These are phyloP conservation scores for Alloteropsis semialata DNA, from an alignment of 176 grass and related monocot species.

Conservation along the genomic window DNA sequence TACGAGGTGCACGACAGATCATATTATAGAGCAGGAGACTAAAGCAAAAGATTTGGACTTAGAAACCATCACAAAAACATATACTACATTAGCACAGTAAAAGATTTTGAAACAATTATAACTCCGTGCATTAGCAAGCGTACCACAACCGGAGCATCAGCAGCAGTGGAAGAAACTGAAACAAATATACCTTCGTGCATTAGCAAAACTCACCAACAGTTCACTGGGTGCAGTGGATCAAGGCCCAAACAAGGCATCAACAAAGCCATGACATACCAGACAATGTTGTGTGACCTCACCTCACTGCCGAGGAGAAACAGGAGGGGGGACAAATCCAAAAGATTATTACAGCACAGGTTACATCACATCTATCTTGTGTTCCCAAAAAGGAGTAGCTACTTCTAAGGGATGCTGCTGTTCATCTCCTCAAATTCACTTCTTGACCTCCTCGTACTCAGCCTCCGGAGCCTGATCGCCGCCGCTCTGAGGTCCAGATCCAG, in stretches of 20 bases:
- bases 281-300: conserved; percentile 14
- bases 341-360: conserved; percentile 48
- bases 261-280: not conserved
- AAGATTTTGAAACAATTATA: too few species aligned
- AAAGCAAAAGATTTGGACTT: too few species aligned
- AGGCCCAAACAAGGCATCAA: not conserved
- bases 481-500: conserved; percentile 41
- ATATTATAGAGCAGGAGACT: too few species aligned
- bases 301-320: not conserved
- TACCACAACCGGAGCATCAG: not conserved
- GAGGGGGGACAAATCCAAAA: not conserved
- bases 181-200: not conserved
- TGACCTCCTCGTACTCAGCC: conserved; percentile 63
- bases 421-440: conserved; percentile 6
- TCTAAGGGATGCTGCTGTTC: conserved; percentile 7
- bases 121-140: too few species aligned
- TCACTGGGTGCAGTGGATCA: not conserved
- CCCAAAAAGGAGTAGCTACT: not conserved
- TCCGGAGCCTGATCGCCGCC: conserved; percentile 48
- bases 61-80: too few species aligned
- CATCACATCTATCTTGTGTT: conserved; percentile 31
- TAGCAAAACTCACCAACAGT: not conserved
- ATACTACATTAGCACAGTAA: too few species aligned
- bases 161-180: not conserved
- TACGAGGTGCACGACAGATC: too few species aligned